phyloP scores from a whole-genome alignment of 1,284 basidiomycete genomes.

The Moesziomyces sp. region DNA sequence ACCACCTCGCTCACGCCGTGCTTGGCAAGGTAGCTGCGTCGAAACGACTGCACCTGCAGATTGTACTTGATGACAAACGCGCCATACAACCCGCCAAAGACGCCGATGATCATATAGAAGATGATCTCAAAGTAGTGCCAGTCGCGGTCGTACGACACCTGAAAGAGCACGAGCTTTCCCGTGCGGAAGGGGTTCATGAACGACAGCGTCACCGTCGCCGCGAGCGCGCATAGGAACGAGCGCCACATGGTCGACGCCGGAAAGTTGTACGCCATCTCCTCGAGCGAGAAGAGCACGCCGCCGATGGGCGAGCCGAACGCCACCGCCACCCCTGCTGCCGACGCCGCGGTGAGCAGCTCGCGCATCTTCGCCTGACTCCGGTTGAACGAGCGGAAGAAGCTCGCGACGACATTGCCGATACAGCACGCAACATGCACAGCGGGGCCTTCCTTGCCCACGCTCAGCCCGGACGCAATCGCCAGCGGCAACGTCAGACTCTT shows the following conservation, averaged over 20 bases:
- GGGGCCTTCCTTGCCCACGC: slow-evolving; percentile 97
- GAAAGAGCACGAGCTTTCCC: slow-evolving; percentile 96
- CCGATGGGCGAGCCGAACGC: slow-evolving; percentile 98
- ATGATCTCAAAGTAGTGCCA: slow-evolving; percentile 99
- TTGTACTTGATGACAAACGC: slow-evolving; percentile 98
- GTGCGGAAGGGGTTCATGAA: slow-evolving; percentile 98
- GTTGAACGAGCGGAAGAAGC: slow-evolving; percentile 82
- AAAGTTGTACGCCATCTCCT: slow-evolving; percentile 86
- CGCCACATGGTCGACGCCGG: slow-evolving; percentile 98
- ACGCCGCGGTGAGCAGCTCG: slow-evolving; percentile 92
- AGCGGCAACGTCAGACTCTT: slow-evolving; percentile 89
- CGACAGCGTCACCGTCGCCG: slow-evolving; percentile 95
- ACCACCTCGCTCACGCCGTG: slow-evolving; percentile 91
- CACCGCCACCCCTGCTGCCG: slow-evolving; percentile 95
- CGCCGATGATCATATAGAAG: slow-evolving; percentile 90
- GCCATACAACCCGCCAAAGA: slow-evolving; percentile 97
- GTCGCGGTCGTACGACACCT: slow-evolving; percentile 94
- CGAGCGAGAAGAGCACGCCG: slow-evolving; percentile 87
- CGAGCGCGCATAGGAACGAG: slow-evolving; percentile 94
- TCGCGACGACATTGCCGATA: slow-evolving; percentile 86
- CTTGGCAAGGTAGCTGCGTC: slow-evolving; percentile 84
- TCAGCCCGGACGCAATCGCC: slow-evolving; percentile 90
- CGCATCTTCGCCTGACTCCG: slow-evolving; percentile 94
- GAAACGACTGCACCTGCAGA: slow-evolving; percentile 91
- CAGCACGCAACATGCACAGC: slow-evolving; percentile 97